A percentile compares a stretch with the other conserved stretches of the same genome.
phyloP scores from a whole-genome alignment of 192 early-diverging fungal species.

The Coemansia sp. region DNA sequence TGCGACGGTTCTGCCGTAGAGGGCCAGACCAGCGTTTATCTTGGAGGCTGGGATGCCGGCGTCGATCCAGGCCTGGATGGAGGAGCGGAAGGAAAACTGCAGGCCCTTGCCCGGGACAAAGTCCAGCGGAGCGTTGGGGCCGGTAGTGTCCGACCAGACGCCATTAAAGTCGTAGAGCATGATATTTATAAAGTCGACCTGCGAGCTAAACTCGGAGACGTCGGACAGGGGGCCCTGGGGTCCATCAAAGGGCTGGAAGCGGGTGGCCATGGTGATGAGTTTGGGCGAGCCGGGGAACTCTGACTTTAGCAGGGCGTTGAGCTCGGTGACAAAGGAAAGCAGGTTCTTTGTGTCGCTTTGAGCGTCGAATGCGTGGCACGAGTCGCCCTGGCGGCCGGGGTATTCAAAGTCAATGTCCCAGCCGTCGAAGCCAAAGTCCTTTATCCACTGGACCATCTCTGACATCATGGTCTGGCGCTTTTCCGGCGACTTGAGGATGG shows the following conservation, averaged over 20 bases:
- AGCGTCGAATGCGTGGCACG: constrained; percentile 47
- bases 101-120: constrained; percentile 23
- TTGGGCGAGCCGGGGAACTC: constrained; percentile 40
- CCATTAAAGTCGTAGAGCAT: constrained; percentile 70
- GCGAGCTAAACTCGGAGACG: constrained; percentile 55
- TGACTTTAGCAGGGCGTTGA: constrained; percentile 51
- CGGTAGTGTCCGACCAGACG: constrained; percentile 57
- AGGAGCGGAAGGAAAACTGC: constrained; percentile 40
- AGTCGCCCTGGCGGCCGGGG: constrained; percentile 53
- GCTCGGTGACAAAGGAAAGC: constrained; percentile 54
- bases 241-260: constrained; percentile 59
- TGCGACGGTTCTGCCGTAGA: constrained; percentile 63
- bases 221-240: constrained; percentile 50
- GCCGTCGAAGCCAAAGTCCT: constrained; percentile 60
- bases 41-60: constrained; percentile 60
- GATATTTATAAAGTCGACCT: constrained; percentile 63
- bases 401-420: constrained; percentile 78
- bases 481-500: constrained; percentile 42
- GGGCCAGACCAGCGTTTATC: constrained; percentile 57
- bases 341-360: constrained; percentile 60
- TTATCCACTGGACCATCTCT: constrained; percentile 52
- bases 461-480: constrained; percentile 51
- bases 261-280: constrained; percentile 61
- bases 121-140: constrained; percentile 60
- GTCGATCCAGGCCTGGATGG: constrained; percentile 53